Percentiles rank a stretch among this genome's conserved stretches.
Conservation (phyloP, 2,329 filamentous ascomycete genomes). For the Talaromyces marneffei region DNA sequence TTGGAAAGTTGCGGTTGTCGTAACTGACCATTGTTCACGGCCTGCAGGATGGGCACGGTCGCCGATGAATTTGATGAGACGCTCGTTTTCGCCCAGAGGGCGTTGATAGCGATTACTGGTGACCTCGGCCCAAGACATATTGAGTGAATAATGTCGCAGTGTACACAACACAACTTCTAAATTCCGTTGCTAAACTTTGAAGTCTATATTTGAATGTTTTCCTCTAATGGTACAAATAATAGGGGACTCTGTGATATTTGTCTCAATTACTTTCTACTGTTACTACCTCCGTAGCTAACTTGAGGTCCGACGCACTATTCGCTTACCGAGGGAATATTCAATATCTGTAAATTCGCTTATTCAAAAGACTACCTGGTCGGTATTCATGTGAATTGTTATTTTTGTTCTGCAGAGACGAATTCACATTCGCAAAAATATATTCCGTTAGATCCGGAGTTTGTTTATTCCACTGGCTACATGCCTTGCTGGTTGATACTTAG, state of each 20-base stretch:
- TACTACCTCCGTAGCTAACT: background rate
- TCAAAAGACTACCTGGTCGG: background rate
- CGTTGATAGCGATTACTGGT: constrained; percentile 1
- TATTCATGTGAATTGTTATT: background rate
- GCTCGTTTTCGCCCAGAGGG: constrained; percentile 9
- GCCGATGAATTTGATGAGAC: constrained; percentile 13
- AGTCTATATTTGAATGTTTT: no score
- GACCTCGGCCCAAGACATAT: background rate
- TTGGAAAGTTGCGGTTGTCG: constrained; percentile 1
- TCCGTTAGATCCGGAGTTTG: background rate
- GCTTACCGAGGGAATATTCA: background rate
- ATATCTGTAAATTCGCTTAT: no score
- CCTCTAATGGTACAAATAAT: background rate
- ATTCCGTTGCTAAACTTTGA: no score
- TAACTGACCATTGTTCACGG: constrained; percentile 14
- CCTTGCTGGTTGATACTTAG: no score
- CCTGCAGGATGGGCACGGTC: constrained; percentile 11
- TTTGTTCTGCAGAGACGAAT: no score
- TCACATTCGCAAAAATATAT: no score
- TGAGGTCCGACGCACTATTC: background rate
- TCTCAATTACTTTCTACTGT: background rate
- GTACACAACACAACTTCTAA: no score
- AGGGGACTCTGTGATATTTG: background rate
- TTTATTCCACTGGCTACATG: no score
- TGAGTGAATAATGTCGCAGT: background rate